phyloP scores from a whole-genome alignment of 495 filamentous ascomycete species.

The Platismatia glauca region DNA sequence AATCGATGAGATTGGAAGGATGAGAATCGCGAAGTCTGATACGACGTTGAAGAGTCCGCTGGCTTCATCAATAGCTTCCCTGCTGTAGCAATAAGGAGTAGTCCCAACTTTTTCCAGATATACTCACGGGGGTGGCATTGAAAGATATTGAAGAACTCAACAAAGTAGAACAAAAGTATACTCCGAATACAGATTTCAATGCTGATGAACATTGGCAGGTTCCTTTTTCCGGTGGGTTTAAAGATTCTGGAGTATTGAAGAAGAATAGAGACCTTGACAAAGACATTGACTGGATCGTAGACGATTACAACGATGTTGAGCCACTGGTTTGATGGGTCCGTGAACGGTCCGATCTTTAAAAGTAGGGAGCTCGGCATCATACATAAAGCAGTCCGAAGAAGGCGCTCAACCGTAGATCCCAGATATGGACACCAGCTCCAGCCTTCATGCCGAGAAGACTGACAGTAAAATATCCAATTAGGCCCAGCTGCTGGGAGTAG shows the following conservation, averaged over 20 bases:
- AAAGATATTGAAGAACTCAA: not conserved
- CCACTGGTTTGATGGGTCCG: not conserved
- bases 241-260: constrained; percentile 21
- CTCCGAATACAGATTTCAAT: constrained; percentile 8
- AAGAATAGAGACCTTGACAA: constrained; percentile 19
- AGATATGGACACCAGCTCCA: constrained; percentile 15
- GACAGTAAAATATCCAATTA: not conserved
- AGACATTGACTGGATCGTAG: constrained; percentile 1
- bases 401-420: constrained; percentile 15
- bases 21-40: constrained; percentile 19
- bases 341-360: not conserved
- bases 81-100: constrained; percentile 30
- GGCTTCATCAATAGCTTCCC: constrained; percentile 21
- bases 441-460: not conserved
- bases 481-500: not conserved
- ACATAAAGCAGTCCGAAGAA: constrained; percentile 17
- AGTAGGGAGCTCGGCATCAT: not conserved
- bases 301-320: not conserved
- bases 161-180: constrained; percentile 9
- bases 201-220: constrained; percentile 1
- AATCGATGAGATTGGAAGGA: constrained; percentile 14
- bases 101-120: constrained; percentile 27
- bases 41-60: constrained; percentile 17
- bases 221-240: constrained; percentile 3
- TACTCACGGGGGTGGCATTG: constrained; percentile 32